Percentiles rank a stretch among this genome's conserved stretches.
Conservation (phyloP, 352 stramenopile genomes). For the Globisporangium nodosum region DNA sequence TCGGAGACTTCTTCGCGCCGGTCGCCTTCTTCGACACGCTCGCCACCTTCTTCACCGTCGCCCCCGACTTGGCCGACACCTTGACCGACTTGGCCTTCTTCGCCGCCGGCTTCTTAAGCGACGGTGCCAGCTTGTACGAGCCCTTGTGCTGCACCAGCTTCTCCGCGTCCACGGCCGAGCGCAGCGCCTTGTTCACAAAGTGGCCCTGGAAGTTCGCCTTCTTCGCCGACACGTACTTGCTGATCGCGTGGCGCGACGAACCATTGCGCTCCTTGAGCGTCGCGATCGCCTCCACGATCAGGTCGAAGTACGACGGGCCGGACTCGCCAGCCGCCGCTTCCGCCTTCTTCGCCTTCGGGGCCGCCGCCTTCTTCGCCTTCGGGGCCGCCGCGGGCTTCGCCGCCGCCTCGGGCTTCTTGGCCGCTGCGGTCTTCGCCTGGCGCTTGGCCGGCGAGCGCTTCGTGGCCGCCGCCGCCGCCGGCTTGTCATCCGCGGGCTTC, state of each 20-base stretch:
- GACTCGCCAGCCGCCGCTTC: constrained; percentile 15
- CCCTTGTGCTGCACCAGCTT: constrained; percentile 87
- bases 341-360: constrained; percentile 17
- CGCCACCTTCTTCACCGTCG: constrained; percentile 41
- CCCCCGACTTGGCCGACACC: constrained; percentile 42
- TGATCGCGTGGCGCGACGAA: constrained; percentile 88
- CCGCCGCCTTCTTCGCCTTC: constrained; percentile 32
- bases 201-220: constrained; percentile 79
- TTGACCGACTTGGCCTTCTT: constrained; percentile 60
- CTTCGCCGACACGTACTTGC: constrained; percentile 85
- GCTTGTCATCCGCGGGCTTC: constrained; percentile 9
- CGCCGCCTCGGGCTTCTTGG: constrained; percentile 41
- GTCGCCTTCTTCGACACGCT: constrained; percentile 47
- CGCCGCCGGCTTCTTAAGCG: constrained; percentile 57
- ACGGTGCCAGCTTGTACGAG: constrained; percentile 72
- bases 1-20: constrained; percentile 25
- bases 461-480: constrained; percentile 17
- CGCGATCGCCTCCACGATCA: constrained; percentile 88
- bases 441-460: constrained; percentile 47
- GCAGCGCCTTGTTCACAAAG: constrained; percentile 88
- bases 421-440: constrained; percentile 57
- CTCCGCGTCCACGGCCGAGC: constrained; percentile 79
- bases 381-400: constrained; percentile 5
- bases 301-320: constrained; percentile 82
- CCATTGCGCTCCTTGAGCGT: constrained; percentile 91